phyloP scores from a whole-genome alignment of 2,329 filamentous ascomycete genomes.

The Thielaviopsis musarum region DNA sequence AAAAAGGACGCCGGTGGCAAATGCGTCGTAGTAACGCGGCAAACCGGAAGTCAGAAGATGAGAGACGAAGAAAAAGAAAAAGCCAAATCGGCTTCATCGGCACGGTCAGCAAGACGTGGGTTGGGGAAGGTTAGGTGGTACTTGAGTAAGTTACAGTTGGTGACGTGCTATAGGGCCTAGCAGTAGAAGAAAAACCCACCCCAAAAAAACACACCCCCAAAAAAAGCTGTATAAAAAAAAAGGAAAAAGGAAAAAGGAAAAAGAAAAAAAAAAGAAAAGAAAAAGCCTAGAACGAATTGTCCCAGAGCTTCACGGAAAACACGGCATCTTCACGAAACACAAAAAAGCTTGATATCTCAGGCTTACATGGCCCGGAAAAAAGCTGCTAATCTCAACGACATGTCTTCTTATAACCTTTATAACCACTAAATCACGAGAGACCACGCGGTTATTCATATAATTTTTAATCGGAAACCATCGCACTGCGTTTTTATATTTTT shows the following conservation, averaged over 20 bases:
- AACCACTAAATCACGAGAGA: background rate
- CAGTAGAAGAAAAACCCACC: too few relatives aligned
- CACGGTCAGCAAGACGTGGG: background rate
- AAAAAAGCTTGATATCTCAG: background rate
- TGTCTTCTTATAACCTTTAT: background rate
- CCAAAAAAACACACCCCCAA: too few relatives aligned
- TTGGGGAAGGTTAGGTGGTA: too few relatives aligned
- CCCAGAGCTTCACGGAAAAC: background rate
- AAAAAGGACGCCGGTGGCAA: too few relatives aligned
- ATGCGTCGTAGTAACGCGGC: too few relatives aligned
- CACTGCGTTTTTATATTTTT: background rate
- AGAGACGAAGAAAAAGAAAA: too few relatives aligned
- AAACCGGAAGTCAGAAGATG: too few relatives aligned
- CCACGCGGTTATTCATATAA: background rate
- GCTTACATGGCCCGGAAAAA: background rate
- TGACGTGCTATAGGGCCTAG: too few relatives aligned
- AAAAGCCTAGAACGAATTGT: background rate
- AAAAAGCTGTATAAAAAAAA: too few relatives aligned
- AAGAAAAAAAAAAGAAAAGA: background rate
- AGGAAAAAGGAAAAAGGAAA: too few relatives aligned
- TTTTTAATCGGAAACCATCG: too few relatives aligned
- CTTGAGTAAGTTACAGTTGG: too few relatives aligned
- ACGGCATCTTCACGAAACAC: background rate
- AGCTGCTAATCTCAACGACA: background rate
- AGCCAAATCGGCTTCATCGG: background rate